phyloP scores from a whole-genome alignment of 1,284 basidiomycete species.

The Ceratorhiza oryzae-sativae region DNA sequence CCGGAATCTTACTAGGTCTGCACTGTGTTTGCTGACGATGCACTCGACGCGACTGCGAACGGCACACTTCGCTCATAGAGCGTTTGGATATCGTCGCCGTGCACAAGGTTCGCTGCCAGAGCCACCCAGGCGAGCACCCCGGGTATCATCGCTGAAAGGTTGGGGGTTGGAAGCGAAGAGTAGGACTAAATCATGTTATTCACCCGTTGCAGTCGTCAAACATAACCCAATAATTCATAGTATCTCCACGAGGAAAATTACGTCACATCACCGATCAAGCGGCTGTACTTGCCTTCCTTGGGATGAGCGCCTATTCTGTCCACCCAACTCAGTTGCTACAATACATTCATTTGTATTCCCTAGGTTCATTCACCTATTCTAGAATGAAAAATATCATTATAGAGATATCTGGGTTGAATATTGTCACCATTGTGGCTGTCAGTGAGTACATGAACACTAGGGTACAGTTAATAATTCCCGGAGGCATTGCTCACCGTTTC shows the following conservation, averaged over 20 bases:
- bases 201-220: background rate
- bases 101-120: background rate
- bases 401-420: too few species aligned
- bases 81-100: constrained; percentile 13
- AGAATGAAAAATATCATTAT: too few species aligned
- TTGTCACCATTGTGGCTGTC: too few species aligned
- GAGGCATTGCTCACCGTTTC: too few species aligned
- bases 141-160: background rate
- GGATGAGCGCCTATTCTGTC: background rate
- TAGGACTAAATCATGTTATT: background rate
- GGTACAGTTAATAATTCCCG: background rate
- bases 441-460: background rate
- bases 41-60: constrained; percentile 12
- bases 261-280: constrained; percentile 1
- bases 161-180: background rate
- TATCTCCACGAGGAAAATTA: background rate
- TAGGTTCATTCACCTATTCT: background rate
- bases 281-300: background rate
- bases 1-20: background rate
- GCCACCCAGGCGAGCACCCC: background rate
- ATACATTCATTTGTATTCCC: background rate
- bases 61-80: constrained; percentile 20
- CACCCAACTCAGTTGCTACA: background rate
- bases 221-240: background rate
- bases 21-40: background rate